Conservation (phyloP, 2,329 filamentous ascomycete species). For the Trichoderma sp. region DNA sequence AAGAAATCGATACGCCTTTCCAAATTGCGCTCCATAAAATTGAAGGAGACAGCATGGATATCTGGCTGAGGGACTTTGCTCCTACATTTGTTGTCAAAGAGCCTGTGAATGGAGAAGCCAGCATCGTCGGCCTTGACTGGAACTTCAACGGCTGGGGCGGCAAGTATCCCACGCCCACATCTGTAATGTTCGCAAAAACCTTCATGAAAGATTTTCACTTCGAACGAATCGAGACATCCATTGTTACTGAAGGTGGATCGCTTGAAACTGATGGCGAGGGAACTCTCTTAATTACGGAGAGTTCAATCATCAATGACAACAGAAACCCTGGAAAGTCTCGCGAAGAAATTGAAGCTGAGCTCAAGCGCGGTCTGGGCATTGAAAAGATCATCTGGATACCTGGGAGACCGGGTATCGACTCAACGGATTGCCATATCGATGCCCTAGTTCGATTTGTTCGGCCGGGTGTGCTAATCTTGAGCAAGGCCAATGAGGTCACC, state of each 20-base stretch:
- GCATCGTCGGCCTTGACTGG: slow-evolving; percentile 23
- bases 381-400: slow-evolving; percentile 31
- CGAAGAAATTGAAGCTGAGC: slow-evolving; percentile 24
- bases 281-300: slow-evolving; percentile 30
- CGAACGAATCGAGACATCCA: slow-evolving; percentile 3
- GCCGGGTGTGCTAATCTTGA: slow-evolving; percentile 26
- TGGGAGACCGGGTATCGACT: slow-evolving; percentile 24
- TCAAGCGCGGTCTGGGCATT: slow-evolving; percentile 25
- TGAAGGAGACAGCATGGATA: slow-evolving; percentile 20
- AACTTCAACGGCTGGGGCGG: slow-evolving; percentile 33
- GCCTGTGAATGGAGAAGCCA: neutral
- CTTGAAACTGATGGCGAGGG: slow-evolving; percentile 31
- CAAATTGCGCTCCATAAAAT: slow-evolving; percentile 16
- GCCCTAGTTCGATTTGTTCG: slow-evolving; percentile 28
- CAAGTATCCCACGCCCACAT: slow-evolving; percentile 21
- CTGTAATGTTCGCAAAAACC: slow-evolving; percentile 17
- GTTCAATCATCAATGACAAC: slow-evolving; percentile 30
- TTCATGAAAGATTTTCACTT: neutral
- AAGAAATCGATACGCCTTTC: slow-evolving; percentile 1
- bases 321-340: slow-evolving; percentile 26
- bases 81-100: slow-evolving; percentile 25
- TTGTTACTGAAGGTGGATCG: slow-evolving; percentile 27
- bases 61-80: slow-evolving; percentile 32
- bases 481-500: slow-evolving; percentile 21
- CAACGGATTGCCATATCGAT: slow-evolving; percentile 32